phyloP scores from a whole-genome alignment of 2,329 filamentous ascomycete genomes.

The Alternaria incomplexa region DNA sequence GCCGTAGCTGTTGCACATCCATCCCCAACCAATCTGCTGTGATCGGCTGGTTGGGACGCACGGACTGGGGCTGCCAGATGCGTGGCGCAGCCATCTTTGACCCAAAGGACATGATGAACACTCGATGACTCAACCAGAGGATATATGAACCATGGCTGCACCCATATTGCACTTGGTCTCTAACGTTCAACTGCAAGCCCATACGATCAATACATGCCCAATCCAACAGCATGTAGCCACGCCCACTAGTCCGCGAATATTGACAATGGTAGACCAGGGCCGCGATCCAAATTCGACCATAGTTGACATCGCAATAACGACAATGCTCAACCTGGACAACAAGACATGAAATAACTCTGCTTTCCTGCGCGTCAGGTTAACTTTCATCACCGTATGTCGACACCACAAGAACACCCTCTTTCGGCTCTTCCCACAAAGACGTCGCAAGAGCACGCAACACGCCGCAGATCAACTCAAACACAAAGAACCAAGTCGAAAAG shows the following conservation, averaged over 20 bases:
- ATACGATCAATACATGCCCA: not conserved
- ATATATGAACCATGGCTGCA: not conserved
- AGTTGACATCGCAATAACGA: not conserved
- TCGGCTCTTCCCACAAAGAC: not conserved
- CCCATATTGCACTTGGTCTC: not conserved
- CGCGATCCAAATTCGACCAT: not conserved
- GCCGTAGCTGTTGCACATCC: not conserved
- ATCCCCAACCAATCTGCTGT: not conserved
- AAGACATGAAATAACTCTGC: not conserved
- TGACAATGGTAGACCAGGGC: not conserved
- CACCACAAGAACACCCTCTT: not conserved
- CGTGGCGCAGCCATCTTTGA: not conserved
- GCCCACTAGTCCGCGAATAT: not conserved
- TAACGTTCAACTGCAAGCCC: not conserved
- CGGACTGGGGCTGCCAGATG: conserved; percentile 1
- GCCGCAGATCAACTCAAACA: not conserved
- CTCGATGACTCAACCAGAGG: conserved; percentile 3
- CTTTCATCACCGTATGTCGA: not conserved
- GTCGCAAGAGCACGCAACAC: not conserved
- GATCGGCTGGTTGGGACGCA: not conserved
- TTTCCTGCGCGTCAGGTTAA: not conserved
- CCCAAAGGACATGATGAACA: not conserved
- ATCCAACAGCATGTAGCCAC: not conserved
- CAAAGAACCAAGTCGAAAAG: not conserved
- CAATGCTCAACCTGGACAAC: not conserved